Evolutionary conservation across 176 grass and related monocot genomes (phyloP), one percentile per base, ranked within the genome.

Genomic region (Eragrostis nindensis): DNA sequence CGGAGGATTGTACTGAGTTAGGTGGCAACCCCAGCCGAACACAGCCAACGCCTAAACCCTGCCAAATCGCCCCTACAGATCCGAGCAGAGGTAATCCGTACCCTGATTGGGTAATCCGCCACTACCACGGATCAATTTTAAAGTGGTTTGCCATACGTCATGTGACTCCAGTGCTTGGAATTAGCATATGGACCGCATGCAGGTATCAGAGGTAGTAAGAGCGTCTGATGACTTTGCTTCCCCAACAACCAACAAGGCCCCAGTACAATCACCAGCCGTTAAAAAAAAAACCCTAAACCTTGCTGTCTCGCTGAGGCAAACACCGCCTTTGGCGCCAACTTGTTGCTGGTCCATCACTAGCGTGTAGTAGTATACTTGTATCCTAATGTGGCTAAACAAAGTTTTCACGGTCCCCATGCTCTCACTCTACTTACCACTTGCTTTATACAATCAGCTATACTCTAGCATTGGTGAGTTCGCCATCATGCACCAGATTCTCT

Each of bases 221-320:
- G 11, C 38, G 27, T 26, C 21, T 41, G 57, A 72, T 76, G 32
- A 2, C 66, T 21, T 36, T 83, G 80, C 57, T 49, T 72, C 66
- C 86, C 21, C 47, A 87, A 54, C 59, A 8, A 66, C 74, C 38
- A 78, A 52, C 85, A 86, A 17, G 27, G 5, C 14, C 4, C 49
- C 49, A 14, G 39, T 48, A 67, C 76, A 67, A 19, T 48, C 70
- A 42, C 45, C 55, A 30, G 5, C 46, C 18, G n/a, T 38, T 59
- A 57, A 79, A 50, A 77, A 15, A 61, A 0, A 6, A n/a, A n/a
- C n/a, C 7, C n/a, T 25, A n/a, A 46, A 65, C 45, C 44, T 66
- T 29, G 30, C 60, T 36, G 22, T 46, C 76, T 78, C 25, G 46
- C 26, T n/a, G 22, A 45, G 54, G n/a, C 18, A 40, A 76, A 18